Evolutionary conservation across 148 eudicot genomes (phyloP), one percentile per base, ranked within the genome.

Genomic region (Rhododendron mucronatum): DNA sequence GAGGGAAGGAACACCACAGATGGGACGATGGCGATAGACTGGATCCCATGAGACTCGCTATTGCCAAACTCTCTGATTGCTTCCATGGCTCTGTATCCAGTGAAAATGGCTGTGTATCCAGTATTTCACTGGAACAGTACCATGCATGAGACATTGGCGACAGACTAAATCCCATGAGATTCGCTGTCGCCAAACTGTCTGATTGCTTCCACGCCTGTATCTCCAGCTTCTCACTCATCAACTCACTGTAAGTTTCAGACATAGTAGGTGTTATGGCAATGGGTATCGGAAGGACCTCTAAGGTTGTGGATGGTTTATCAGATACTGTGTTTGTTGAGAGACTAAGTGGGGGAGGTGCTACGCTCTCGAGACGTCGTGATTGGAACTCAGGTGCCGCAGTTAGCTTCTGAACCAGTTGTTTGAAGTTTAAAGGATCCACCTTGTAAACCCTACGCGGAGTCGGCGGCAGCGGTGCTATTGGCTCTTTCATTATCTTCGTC

Each of bases 361-460:
- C 53, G 47, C 84, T 87, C 28, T 87, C 85, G 37, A 87, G 88
- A 37, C 87, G 88, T n/a, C 80, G 37, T 3, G 89, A 61, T 15
- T 73, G 91, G 63, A 86, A 75, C 50, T 87, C 90, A 0, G 53
- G 83, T 7, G 91, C 86, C n/a, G 93, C 90, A 3, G 98, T 95
- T 33, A 95, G 95, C 88, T 80, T 78, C 65, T 93, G 96, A 73
- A 94, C 97, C 21, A 94, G 91, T 53, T 93, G 91, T 18, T 91
- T 90, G 89, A 95, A 95, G 75, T 95, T 88, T 9, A 75, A 77
- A 0, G 97, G 86, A 4, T 93, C 88, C 15, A 95, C 98, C 84
- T 89, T 90, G 87, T 95, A 94, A 39, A 95, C 87, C 82, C 85
- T 92, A 0, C 94, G 94, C 11, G 83, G 96, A 10, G 84, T 87